phyloP scores from a whole-genome alignment of 2,329 filamentous ascomycete genomes.

The Colletotrichum tanaceti region DNA sequence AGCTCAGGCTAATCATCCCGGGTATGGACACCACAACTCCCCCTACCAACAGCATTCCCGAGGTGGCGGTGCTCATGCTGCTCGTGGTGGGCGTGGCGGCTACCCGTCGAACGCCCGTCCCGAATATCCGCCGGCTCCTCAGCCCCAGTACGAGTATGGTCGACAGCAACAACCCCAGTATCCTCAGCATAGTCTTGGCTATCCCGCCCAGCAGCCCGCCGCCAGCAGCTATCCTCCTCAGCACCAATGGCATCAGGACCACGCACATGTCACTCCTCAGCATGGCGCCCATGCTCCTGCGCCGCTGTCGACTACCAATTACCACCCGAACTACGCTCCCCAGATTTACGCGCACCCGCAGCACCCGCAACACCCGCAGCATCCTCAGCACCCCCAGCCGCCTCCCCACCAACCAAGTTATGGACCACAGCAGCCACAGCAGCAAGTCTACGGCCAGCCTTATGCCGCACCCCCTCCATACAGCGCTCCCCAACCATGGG shows the following conservation, averaged over 20 bases:
- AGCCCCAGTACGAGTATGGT: conserved; percentile 58
- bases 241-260: conserved; percentile 57
- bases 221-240: conserved; percentile 53
- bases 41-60: conserved; percentile 52
- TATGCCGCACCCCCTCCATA: conserved; percentile 52
- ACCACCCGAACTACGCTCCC: conserved; percentile 69
- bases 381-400: conserved; percentile 43
- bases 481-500: conserved; percentile 50
- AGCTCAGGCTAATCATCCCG: conserved; percentile 48
- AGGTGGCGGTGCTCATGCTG: conserved; percentile 51
- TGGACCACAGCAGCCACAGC: conserved; percentile 53
- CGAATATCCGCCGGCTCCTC: conserved; percentile 55
- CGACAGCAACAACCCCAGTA: conserved; percentile 53
- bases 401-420: conserved; percentile 58
- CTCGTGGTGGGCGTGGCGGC: conserved; percentile 54
- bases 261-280: conserved; percentile 52
- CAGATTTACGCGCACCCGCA: conserved; percentile 60
- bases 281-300: conserved; percentile 55
- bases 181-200: conserved; percentile 45
- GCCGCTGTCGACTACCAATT: conserved; percentile 64
- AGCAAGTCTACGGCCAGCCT: conserved; percentile 49
- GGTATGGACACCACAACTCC: conserved; percentile 54
- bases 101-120: conserved; percentile 53
- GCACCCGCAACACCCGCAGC: conserved; percentile 43
- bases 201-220: conserved; percentile 50